Conservation (phyloP, 306 rosid genomes). For the Leucaena leucocephala region DNA sequence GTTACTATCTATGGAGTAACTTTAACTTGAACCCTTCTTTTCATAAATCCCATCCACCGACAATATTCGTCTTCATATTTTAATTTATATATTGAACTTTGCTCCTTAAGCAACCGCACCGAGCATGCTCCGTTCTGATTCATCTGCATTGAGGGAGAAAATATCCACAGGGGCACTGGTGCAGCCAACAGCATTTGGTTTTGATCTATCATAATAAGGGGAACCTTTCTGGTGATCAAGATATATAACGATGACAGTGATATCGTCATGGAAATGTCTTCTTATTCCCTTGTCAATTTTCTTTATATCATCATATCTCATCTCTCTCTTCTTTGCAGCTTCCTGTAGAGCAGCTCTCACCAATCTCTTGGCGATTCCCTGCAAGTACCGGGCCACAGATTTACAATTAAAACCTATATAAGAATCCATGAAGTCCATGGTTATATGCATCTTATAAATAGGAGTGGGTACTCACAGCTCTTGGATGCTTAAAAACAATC, state of each 20-base stretch:
- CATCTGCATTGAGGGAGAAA: slow-evolving; percentile 54
- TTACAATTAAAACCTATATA: background rate
- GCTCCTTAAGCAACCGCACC: slow-evolving; percentile 29
- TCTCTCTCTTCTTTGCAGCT: slow-evolving; percentile 74
- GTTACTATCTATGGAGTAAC: slow-evolving; percentile 42
- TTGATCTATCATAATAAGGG: slow-evolving; percentile 19
- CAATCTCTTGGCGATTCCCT: slow-evolving; percentile 78
- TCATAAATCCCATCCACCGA: slow-evolving; percentile 31
- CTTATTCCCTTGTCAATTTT: slow-evolving; percentile 64
- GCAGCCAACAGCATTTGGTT: slow-evolving; percentile 40
- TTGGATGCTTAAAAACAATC: slow-evolving; percentile 62
- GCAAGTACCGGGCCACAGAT: slow-evolving; percentile 24
- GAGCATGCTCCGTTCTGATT: slow-evolving; percentile 34
- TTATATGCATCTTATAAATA: background rate
- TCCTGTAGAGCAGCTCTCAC: slow-evolving; percentile 64
- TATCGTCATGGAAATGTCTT: slow-evolving; percentile 75
- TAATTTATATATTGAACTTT: slow-evolving; percentile 31
- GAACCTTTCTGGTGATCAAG: slow-evolving; percentile 59
- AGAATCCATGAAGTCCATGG: background rate
- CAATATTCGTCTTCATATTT: slow-evolving; percentile 20
- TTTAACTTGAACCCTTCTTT: slow-evolving; percentile 27
- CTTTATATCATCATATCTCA: slow-evolving; percentile 69
- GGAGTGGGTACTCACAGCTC: slow-evolving; percentile 58
- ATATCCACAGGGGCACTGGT: slow-evolving; percentile 71
- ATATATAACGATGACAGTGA: slow-evolving; percentile 67